Base-by-base conservation (phyloP, 345 rosid species). In the Excoecaria agallocha region DNA sequence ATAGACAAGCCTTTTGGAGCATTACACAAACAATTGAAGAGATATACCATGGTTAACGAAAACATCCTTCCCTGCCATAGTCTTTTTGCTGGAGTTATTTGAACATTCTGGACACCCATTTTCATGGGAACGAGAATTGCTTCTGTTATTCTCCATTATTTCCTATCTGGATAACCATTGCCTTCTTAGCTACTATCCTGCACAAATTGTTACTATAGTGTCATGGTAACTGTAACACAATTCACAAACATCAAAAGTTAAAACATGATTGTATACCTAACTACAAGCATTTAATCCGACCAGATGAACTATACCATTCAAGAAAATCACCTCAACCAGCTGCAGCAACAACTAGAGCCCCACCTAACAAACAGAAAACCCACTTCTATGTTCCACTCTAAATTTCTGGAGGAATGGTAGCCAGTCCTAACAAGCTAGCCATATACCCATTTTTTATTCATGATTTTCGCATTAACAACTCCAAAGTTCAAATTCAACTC, bases 31-130 rank as follows among this genome's bases (percentile, higher is more conserved):
- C 19, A 15, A 46, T 30, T 73, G 56, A 48, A 51, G 45, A 46
- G 38, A 49, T 55, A 35, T 66, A 74, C 77, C 71, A 30, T 66
- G 66, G 56, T 74, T 54, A 55, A 74, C 66, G 38, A 74, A 74
- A 24, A 43, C 71, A 54, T 65, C 35, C 55, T 66, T 45, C 41
- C 13, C 71, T 1, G 56, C 4, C 12, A 65, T 52, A 12, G 30
- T 66, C 45, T 66, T 71, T 66, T 74, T 45, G n/a, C 3, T 66
- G 63, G 71, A 45, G 19, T 49, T 30, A 48, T 50, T 22, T 55
- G 49, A 22, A 50, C 48, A 22, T 49, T 24, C 54, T 20, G 39
- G 51, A 3, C 20, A 61, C 22, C 20, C 70, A 24, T 66, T 55
- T 6, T 74, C 30, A 19, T 54, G 65, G 60, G 62, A 56, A 66